A percentile compares a stretch with the other conserved stretches of the same genome.
Conservation (phyloP, 345 rosid species). For the Luvunga scandens region DNA sequence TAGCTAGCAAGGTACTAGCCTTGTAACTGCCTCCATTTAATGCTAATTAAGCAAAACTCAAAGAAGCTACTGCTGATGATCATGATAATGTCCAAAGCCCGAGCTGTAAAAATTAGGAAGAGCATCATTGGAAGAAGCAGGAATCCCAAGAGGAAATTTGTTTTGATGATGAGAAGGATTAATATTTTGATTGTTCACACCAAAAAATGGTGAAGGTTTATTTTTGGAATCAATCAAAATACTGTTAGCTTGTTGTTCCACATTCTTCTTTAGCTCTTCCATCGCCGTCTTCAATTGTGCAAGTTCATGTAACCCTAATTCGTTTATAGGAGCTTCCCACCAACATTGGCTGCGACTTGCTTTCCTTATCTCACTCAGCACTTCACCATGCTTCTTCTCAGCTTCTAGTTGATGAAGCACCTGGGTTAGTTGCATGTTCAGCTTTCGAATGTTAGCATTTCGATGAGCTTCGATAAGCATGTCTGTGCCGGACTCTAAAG, state of each 20-base stretch:
- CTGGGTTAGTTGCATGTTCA: slow-evolving; percentile 23
- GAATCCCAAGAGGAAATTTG: slow-evolving; percentile 10
- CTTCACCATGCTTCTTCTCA: slow-evolving; percentile 29
- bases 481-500: not conserved
- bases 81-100: slow-evolving; percentile 12
- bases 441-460: slow-evolving; percentile 24
- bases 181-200: not conserved
- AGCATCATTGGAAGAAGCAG: not conserved
- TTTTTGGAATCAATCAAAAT: slow-evolving; percentile 14
- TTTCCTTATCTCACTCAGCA: slow-evolving; percentile 14
- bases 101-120: not conserved
- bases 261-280: slow-evolving; percentile 25
- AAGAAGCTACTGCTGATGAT: not conserved
- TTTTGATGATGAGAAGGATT: slow-evolving; percentile 11
- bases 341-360: slow-evolving; percentile 12
- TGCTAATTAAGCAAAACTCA: not conserved
- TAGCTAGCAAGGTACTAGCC: slow-evolving; percentile 17
- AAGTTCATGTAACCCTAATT: slow-evolving; percentile 21
- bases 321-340: slow-evolving; percentile 33
- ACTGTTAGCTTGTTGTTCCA: slow-evolving; percentile 14
- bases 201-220: slow-evolving; percentile 6
- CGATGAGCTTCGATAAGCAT: slow-evolving; percentile 32
- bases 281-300: slow-evolving; percentile 21
- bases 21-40: not conserved
- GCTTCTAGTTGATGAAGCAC: slow-evolving; percentile 24